Base-by-base conservation (phyloP, 2,329 filamentous ascomycete genomes). In the Alternaria tenuissima region DNA sequence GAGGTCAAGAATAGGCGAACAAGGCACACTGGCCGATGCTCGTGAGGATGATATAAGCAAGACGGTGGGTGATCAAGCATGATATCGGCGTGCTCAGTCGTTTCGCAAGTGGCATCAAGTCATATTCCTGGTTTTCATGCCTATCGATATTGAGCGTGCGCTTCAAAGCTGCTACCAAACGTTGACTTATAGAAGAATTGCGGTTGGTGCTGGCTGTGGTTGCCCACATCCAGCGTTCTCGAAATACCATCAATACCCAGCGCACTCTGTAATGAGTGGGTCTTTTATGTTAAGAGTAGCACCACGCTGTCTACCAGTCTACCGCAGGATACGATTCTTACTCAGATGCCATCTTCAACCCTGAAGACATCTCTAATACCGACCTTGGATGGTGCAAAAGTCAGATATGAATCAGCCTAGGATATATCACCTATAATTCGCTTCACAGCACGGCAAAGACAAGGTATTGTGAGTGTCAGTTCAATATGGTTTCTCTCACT, bases 1-100 rank as follows among this genome's bases (percentile, higher is more conserved):
- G 12, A 68, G 70, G 22, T 39, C 42, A 24, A 57, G 59, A 30
- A 57, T 52, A 43, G 48, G 52, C 4, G 64, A 70, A 30, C 66
- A 68, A 28, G 55, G 48, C 20, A 59, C 57, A 3, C 30, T 56
- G 11, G 22, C 54, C 43, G 61, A 61, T 28, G 54, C 48, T 22
- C 49, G 24, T 8, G 34, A 48, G 41, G 55, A 57, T 18, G 49
- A 59, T 14, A 57, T 57, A 34, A 53, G 59, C 9, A 54, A 46
- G 38, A 47, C 43, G 49, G 20, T 49, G 43, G 36, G 41, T 38
- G 41, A 54, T 26, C 57, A 63, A 32, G 54, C 43, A 52, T 62
- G 48, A 58, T 38, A 22, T 36, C 41, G 39, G 30, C 16, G 6
- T 49, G 20, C 5, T 26, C 32, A 24, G 46, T 12, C 1, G 14